These are phyloP conservation scores for Austroboletus eburneus DNA, from an alignment of 768 basidiomycete species.

Conservation along the genomic window DNA sequence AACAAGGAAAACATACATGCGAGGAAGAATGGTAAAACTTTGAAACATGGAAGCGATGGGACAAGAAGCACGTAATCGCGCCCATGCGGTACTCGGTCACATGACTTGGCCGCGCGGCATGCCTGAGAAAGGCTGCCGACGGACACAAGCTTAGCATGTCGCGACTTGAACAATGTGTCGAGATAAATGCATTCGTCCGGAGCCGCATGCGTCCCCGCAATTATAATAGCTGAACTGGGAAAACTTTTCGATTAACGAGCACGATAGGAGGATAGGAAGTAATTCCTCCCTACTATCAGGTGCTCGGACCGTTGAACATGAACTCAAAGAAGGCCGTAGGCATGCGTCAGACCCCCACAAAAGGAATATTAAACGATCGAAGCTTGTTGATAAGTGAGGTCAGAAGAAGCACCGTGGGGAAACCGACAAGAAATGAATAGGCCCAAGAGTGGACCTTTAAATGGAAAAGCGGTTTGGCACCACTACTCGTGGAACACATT, in stretches of 20 bases:
- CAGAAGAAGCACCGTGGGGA: conserved; percentile 22
- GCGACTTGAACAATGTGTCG: neutral
- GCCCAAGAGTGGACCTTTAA: neutral
- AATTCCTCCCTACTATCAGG: conserved; percentile 4
- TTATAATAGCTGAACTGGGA: neutral
- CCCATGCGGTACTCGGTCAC: neutral
- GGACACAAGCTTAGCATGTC: neutral
- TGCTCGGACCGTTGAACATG: conserved; percentile 3
- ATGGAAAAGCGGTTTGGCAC: neutral
- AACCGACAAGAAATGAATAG: neutral
- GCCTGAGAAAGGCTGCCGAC: neutral
- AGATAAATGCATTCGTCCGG: neutral
- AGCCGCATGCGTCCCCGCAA: neutral
- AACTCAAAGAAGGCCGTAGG: neutral
- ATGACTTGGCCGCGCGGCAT: neutral
- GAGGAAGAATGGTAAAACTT: neutral
- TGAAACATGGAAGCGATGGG: neutral
- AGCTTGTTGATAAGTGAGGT: conserved; percentile 4
- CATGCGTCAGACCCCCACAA: neutral
- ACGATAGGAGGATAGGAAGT: neutral
- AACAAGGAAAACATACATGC: neutral
- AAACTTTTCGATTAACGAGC: neutral
- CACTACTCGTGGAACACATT: too few relatives aligned
- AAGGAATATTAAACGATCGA: conserved; percentile 11
- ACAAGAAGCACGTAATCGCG: neutral